phyloP scores from a whole-genome alignment of 2,329 filamentous ascomycete species.

The Hymenoscyphus repandus region DNA sequence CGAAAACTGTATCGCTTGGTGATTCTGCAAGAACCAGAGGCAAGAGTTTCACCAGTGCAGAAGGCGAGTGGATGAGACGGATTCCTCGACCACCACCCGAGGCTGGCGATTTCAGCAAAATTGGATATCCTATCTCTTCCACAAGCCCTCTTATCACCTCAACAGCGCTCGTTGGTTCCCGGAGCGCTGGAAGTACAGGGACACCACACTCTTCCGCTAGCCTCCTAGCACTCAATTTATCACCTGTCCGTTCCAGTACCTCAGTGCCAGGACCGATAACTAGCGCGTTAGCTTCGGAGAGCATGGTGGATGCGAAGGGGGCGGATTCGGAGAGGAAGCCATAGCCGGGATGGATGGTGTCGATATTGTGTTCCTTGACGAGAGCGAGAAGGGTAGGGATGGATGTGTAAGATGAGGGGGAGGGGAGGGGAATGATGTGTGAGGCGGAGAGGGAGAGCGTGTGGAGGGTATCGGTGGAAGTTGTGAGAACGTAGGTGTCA shows the following conservation, averaged over 20 bases:
- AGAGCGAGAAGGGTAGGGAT: conserved; percentile 43
- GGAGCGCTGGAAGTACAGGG: conserved; percentile 68
- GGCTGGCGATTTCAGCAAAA: conserved; percentile 56
- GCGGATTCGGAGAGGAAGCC: conserved; percentile 67
- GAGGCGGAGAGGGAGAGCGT: conserved; percentile 46
- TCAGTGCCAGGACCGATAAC: conserved; percentile 61
- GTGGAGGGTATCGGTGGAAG: conserved; percentile 49
- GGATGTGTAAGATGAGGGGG: conserved; percentile 47
- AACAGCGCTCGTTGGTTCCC: conserved; percentile 57
- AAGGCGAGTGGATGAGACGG: conserved; percentile 44
- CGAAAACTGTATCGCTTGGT: conserved; percentile 53
- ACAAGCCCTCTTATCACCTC: conserved; percentile 50
- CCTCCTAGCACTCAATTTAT: conserved; percentile 54
- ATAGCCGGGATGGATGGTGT: conserved; percentile 69
- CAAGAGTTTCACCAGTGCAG: conserved; percentile 48
- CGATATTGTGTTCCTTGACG: conserved; percentile 44
- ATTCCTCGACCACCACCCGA: conserved; percentile 63
- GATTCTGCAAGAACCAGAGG: conserved; percentile 56
- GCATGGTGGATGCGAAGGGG: conserved; percentile 61
- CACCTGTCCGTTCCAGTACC: conserved; percentile 23
- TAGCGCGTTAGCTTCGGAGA: conserved; percentile 58
- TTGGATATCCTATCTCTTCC: conserved; percentile 35
- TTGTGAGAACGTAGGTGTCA: conserved; percentile 52
- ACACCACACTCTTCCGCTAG: conserved; percentile 60
- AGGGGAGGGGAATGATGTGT: conserved; percentile 45